phyloP scores from a whole-genome alignment of 1,139 yeast species.

The Arxiozyma slooffiae region DNA sequence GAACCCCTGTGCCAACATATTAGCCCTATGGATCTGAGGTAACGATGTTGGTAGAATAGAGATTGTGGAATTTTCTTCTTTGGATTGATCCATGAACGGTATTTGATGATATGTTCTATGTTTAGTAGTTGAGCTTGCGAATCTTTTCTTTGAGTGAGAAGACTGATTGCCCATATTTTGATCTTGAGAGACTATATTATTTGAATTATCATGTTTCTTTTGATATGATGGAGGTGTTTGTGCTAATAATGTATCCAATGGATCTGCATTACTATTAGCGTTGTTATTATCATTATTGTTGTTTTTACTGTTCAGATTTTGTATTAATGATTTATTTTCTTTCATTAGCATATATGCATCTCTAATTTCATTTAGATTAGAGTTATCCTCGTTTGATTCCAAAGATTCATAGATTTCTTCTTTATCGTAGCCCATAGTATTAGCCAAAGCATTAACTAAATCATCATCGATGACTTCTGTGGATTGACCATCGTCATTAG shows the following conservation, averaged over 20 bases:
- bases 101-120: constrained; percentile 30
- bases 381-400: constrained; percentile 33
- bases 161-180: background rate
- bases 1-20: constrained; percentile 59
- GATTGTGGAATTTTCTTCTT: constrained; percentile 46
- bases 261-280: constrained; percentile 5
- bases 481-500: constrained; percentile 5
- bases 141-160: constrained; percentile 8
- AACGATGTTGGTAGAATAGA: constrained; percentile 89
- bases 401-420: constrained; percentile 80
- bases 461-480: constrained; percentile 54
- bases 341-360: constrained; percentile 86
- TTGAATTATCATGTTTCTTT: constrained; percentile 3
- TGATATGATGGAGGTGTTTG: constrained; percentile 20
- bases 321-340: constrained; percentile 66
- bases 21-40: constrained; percentile 90
- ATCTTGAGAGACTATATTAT: constrained; percentile 2
- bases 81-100: constrained; percentile 21
- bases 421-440: constrained; percentile 87
- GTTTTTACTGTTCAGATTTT: constrained; percentile 48
- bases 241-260: constrained; percentile 32
- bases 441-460: constrained; percentile 65
- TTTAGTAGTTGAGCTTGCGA: constrained; percentile 14
- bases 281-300: background rate
- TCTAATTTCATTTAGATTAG: constrained; percentile 62